Percentiles rank a stretch among this genome's conserved stretches.
These are phyloP conservation scores for Lotmaria passim DNA, from an alignment of 208 protist genomes.

Conservation along the genomic window DNA sequence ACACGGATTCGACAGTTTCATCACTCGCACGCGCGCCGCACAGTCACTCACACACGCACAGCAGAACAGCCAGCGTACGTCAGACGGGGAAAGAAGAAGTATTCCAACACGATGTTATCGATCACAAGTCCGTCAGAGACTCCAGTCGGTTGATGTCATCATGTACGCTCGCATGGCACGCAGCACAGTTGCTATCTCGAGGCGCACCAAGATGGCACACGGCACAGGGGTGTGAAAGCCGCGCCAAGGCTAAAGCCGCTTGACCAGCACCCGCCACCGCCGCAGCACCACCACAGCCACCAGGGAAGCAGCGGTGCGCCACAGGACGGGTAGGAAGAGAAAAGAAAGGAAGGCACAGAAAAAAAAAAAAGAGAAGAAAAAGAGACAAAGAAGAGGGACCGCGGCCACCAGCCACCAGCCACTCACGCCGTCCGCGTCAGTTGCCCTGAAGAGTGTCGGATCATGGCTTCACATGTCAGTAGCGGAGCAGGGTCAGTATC, in stretches of 20 bases:
- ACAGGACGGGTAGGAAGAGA: background rate
- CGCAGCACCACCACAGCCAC: background rate
- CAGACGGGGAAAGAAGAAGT: constrained; percentile 38
- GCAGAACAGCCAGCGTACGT: constrained; percentile 10
- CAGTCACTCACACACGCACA: constrained; percentile 2
- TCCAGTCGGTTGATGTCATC: constrained; percentile 50
- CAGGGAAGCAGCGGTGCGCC: background rate
- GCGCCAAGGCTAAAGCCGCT: constrained; percentile 49
- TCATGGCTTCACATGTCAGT: constrained; percentile 39
- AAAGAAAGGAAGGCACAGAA: background rate
- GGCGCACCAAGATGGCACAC: constrained; percentile 47
- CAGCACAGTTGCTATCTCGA: constrained; percentile 28
- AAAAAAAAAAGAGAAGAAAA: too few relatives aligned
- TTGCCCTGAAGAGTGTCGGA: constrained; percentile 39
- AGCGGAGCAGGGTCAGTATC: constrained; percentile 37
- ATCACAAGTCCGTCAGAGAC: constrained; percentile 38
- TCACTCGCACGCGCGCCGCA: constrained; percentile 28
- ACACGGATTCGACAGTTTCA: constrained; percentile 62
- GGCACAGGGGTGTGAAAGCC: constrained; percentile 43
- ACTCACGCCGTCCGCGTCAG: constrained; percentile 24
- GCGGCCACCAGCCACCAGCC: background rate
- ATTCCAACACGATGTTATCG: constrained; percentile 32
- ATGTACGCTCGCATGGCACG: constrained; percentile 10
- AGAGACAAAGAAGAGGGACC: too few relatives aligned
- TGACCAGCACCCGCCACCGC: background rate